These are phyloP conservation scores for Leptodermis oblonga DNA, from an alignment of 257 asterid genomes.

Conservation along the genomic window DNA sequence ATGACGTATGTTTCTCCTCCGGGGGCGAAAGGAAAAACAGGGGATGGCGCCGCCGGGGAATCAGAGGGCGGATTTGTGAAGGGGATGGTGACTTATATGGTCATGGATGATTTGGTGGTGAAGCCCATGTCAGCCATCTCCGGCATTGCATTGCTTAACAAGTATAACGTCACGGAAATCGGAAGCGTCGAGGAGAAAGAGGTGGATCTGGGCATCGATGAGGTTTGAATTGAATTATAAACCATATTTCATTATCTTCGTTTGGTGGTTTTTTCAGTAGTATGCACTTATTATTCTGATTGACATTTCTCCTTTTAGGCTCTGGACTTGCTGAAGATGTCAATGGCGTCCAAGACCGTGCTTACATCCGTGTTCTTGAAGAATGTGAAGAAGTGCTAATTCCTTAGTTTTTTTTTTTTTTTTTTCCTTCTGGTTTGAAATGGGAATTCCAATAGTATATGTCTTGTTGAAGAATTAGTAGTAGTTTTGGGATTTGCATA, in stretches of 20 bases:
- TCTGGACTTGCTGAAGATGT: constrained; percentile 27
- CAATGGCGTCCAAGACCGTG: constrained; percentile 22
- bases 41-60: not conserved
- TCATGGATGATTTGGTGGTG: constrained; percentile 33
- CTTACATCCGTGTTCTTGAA: constrained; percentile 23
- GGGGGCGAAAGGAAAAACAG: not conserved
- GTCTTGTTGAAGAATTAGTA: too few relatives aligned
- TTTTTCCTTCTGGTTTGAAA: too few relatives aligned
- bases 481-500: too few relatives aligned
- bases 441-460: too few relatives aligned
- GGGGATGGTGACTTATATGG: constrained; percentile 30
- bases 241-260: not conserved
- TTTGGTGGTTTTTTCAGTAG: not conserved
- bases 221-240: too few relatives aligned
- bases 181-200: constrained; percentile 6
- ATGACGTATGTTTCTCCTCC: constrained; percentile 8
- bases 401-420: too few relatives aligned
- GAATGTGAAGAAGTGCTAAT: not conserved
- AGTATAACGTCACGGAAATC: constrained; percentile 19
- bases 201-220: constrained; percentile 22
- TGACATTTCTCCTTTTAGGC: constrained; percentile 19
- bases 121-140: constrained; percentile 30
- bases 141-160: constrained; percentile 17
- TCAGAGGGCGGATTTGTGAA: constrained; percentile 32
- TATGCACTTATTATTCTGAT: not conserved